Percentiles rank a stretch among this genome's conserved stretches.
These are phyloP conservation scores for Lachancea sp. DNA, from an alignment of 805 yeast species.

Conservation along the genomic window DNA sequence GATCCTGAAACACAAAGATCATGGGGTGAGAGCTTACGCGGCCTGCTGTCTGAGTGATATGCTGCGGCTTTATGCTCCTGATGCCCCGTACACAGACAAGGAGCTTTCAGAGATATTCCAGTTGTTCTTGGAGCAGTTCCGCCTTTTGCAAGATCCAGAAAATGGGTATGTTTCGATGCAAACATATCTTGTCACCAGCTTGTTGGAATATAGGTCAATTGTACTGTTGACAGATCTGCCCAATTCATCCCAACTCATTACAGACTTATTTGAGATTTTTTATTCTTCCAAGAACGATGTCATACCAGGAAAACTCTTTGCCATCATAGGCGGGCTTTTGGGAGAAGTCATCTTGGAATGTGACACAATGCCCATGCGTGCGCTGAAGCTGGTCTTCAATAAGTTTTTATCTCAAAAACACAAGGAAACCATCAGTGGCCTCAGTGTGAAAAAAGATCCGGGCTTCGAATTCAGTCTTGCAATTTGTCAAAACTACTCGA, in stretches of 20 bases:
- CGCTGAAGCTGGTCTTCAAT: slow-evolving; percentile 57
- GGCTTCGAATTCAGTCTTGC: slow-evolving; percentile 60
- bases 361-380: slow-evolving; percentile 53
- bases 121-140: slow-evolving; percentile 58
- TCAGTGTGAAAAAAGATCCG: slow-evolving; percentile 37
- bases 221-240: slow-evolving; percentile 72
- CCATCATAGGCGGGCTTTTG: slow-evolving; percentile 61
- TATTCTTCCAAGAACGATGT: slow-evolving; percentile 44
- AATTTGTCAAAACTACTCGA: slow-evolving; percentile 64
- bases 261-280: slow-evolving; percentile 51
- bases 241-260: slow-evolving; percentile 48
- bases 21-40: slow-evolving; percentile 60
- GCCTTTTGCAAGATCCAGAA: slow-evolving; percentile 46
- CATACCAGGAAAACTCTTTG: slow-evolving; percentile 50
- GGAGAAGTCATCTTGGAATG: slow-evolving; percentile 70
- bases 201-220: slow-evolving; percentile 71
- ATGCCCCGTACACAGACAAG: slow-evolving; percentile 72
- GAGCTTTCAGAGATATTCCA: slow-evolving; percentile 61
- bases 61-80: slow-evolving; percentile 75
- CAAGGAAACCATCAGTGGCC: slow-evolving; percentile 25
- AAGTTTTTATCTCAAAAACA: slow-evolving; percentile 43
- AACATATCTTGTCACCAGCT: slow-evolving; percentile 54
- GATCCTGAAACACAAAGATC: slow-evolving; percentile 52
- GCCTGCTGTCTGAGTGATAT: slow-evolving; percentile 75
- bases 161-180: slow-evolving; percentile 59